phyloP scores from a whole-genome alignment of 2,329 filamentous ascomycete genomes.

The Hirsutella minnesotensis region DNA sequence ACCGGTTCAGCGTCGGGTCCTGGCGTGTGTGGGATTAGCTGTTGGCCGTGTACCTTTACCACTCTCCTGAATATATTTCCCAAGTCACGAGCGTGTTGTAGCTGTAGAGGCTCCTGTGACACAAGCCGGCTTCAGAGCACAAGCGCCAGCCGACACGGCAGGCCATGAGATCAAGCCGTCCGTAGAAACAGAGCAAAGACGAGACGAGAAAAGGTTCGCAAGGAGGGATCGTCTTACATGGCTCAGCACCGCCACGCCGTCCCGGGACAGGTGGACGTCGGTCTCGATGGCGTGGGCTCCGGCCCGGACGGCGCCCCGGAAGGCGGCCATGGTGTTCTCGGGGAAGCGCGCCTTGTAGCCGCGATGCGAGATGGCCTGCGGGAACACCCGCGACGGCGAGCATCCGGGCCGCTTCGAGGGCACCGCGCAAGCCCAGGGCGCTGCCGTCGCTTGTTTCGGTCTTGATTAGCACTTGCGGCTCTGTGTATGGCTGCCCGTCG shows the following conservation, averaged over 20 bases:
- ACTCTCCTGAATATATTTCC: no score
- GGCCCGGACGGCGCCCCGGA: conserved; percentile 58
- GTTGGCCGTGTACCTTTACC: conserved; percentile 32
- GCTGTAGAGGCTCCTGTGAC: no score
- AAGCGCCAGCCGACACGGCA: no score
- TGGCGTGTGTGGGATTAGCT: conserved; percentile 17
- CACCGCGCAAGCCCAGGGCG: conserved; percentile 22
- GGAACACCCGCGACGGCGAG: conserved; percentile 24
- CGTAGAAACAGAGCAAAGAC: no score
- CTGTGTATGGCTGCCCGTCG: no score
- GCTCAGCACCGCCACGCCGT: conserved; percentile 74
- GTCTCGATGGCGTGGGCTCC: conserved; percentile 79
- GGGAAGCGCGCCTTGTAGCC: conserved; percentile 68
- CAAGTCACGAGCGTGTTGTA: no score
- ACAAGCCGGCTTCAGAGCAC: no score
- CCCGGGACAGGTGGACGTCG: conserved; percentile 71
- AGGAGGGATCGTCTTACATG: conserved; percentile 35
- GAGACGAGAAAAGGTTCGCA: background rate
- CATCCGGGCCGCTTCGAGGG: conserved; percentile 11
- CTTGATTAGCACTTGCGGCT: no score
- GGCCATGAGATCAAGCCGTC: no score
- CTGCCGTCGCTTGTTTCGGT: conserved; percentile 5
- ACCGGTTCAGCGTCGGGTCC: conserved; percentile 68
- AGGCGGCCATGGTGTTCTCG: conserved; percentile 78
- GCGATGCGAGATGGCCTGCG: conserved; percentile 67